A percentile compares a stretch with the other conserved stretches of the same genome.
phyloP scores from a whole-genome alignment of 1,139 yeast genomes.

The Geotrichum europaeum region DNA sequence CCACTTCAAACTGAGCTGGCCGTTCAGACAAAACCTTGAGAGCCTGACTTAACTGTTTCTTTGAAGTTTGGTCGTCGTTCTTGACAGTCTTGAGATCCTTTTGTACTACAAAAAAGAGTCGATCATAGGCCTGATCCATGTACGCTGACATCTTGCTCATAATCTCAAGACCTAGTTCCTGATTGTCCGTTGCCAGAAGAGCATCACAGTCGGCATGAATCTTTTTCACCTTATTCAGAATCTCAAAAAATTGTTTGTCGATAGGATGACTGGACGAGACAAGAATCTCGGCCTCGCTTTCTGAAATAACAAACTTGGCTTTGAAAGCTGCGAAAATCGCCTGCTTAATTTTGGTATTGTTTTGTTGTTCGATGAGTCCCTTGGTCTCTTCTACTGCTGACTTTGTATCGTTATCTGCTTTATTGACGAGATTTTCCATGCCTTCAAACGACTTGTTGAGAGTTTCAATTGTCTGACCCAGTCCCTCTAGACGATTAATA shows the following conservation, averaged over 20 bases:
- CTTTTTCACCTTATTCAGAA: slow-evolving; percentile 54
- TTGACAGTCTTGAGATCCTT: slow-evolving; percentile 31
- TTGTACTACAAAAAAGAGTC: slow-evolving; percentile 40
- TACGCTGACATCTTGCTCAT: slow-evolving; percentile 55
- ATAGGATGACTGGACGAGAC: slow-evolving; percentile 28
- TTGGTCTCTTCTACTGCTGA: slow-evolving; percentile 38
- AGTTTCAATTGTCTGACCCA: slow-evolving; percentile 39
- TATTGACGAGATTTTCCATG: slow-evolving; percentile 29
- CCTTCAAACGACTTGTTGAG: slow-evolving; percentile 31
- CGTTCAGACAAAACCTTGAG: slow-evolving; percentile 35
- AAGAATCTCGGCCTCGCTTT: slow-evolving; percentile 50
- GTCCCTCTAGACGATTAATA: slow-evolving; percentile 42
- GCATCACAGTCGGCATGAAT: slow-evolving; percentile 66
- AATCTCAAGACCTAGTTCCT: slow-evolving; percentile 63
- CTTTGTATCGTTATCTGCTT: slow-evolving; percentile 29
- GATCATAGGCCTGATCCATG: slow-evolving; percentile 48
- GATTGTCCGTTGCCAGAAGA: slow-evolving; percentile 53
- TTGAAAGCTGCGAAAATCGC: slow-evolving; percentile 53
- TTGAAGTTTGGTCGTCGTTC: slow-evolving; percentile 20
- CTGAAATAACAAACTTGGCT: slow-evolving; percentile 60
- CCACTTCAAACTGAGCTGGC: slow-evolving; percentile 35
- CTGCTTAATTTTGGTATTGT: slow-evolving; percentile 46
- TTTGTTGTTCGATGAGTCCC: slow-evolving; percentile 41
- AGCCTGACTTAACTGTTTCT: slow-evolving; percentile 27
- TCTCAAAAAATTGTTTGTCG: slow-evolving; percentile 56